Base-by-base conservation (phyloP, 495 filamentous ascomycete species). In the Astrocystis sublimbata region DNA sequence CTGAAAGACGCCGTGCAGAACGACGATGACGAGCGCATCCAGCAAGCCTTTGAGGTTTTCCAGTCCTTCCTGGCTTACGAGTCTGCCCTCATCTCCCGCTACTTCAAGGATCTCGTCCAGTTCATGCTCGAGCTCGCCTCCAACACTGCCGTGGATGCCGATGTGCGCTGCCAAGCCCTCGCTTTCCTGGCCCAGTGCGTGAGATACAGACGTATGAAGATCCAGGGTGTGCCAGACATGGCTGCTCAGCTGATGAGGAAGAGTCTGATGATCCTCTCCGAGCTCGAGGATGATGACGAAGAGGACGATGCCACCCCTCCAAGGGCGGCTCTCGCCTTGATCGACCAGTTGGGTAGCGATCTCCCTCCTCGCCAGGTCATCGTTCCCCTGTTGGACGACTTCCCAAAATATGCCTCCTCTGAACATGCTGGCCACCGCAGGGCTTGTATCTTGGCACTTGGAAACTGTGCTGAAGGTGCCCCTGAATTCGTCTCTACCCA, bases 21-120 rank as follows among this genome's bases (percentile, higher is more conserved):
- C 30, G 82, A 85, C 8, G 88, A 98, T 68, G 93, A 97, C 62
- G 93, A 96, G 65, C 88, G 88, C 62, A 84, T 88, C 51, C 89
- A 91, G 75, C 89, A 93, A 69, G 89, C 88, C 6, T 98, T 98
- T 68, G 94, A 98, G 74, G 93, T 97, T 53, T 97, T 98, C 83
- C 96, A 98, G 78, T 96, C 91, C 33, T 85, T 98, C 61, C 82
- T 98, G 31, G 91, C 91, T 61, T 96, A 90, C 71, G 93, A 98
- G 68, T 86, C 89, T 24, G 83, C 88, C n/a, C 81, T 98, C 30
- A 78, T 97, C 26, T 89, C 87, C 61, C 80, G 83, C 36, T 92
- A 97, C 76, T 92, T 99, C 74, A 89, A 88, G 74, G 90, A 97
- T 69, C 81, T 98, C 30, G 79, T 98, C 47, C 86, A 90, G 63